A percentile compares a stretch with the other conserved stretches of the same genome.
Evolutionary conservation across 176 grass and related monocot genomes (phyloP).

Genomic region (Phoenix dactylifera): DNA sequence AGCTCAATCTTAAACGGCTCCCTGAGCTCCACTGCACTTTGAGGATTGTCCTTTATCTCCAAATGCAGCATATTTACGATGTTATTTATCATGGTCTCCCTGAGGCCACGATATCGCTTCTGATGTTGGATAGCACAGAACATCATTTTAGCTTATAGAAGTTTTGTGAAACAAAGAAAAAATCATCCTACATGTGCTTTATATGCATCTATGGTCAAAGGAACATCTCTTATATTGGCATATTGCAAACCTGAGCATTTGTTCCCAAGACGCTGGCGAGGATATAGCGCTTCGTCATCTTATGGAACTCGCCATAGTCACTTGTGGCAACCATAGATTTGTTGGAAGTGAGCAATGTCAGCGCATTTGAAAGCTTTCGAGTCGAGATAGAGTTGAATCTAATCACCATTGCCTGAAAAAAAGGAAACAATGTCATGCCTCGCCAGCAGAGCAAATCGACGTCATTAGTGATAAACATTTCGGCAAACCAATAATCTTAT

Average conservation of each 20-base stretch:
- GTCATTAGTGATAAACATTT: no score
- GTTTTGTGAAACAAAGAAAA: no score
- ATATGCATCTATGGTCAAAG: no score
- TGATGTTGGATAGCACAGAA: conserved; percentile 19
- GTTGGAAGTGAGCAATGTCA: conserved; percentile 49
- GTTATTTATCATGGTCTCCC: conserved; percentile 49
- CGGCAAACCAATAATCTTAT: no score
- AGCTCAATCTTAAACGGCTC: conserved; percentile 62
- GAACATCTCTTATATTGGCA: no score
- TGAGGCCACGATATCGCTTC: conserved; percentile 47
- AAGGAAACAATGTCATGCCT: no score
- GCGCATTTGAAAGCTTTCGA: conserved; percentile 67
- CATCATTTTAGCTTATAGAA: no score
- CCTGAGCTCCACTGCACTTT: conserved; percentile 45
- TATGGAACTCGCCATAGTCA: conserved; percentile 78
- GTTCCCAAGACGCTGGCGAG: conserved; percentile 52
- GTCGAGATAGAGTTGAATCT: conserved; percentile 77
- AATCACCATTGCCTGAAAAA: conserved; percentile 66
- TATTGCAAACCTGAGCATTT: conserved; percentile 49
- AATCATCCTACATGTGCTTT: no score
- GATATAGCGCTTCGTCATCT: conserved; percentile 70
- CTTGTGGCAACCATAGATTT: conserved; percentile 73
- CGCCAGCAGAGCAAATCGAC: no score
- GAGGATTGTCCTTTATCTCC: conserved; percentile 31
- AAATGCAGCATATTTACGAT: conserved; percentile 33